These are phyloP conservation scores for Didymella exigua DNA, from an alignment of 2,329 filamentous ascomycete species.

Conservation along the genomic window DNA sequence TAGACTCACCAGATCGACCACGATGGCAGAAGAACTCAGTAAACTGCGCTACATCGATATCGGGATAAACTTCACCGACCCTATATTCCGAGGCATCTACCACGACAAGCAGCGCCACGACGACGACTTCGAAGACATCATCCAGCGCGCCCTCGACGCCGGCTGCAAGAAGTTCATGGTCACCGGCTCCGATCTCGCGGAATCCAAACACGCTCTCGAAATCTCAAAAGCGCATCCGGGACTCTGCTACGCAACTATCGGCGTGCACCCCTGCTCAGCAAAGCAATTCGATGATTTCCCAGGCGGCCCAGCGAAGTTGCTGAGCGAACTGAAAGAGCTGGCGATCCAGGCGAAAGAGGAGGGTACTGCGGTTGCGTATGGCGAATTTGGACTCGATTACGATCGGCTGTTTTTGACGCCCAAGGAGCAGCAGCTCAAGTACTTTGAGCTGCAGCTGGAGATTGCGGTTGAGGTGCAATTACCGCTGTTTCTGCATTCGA, in stretches of 20 bases:
- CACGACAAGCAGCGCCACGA: constrained; percentile 78
- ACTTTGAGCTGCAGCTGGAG: constrained; percentile 82
- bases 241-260: constrained; percentile 85
- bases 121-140: constrained; percentile 74
- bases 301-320: constrained; percentile 60
- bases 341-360: constrained; percentile 63
- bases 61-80: constrained; percentile 94
- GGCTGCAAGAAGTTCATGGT: constrained; percentile 91
- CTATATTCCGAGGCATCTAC: constrained; percentile 84
- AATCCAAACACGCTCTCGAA: constrained; percentile 75
- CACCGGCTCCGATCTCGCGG: constrained; percentile 84
- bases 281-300: constrained; percentile 73
- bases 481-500: constrained; percentile 89
- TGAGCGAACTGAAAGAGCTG: constrained; percentile 67
- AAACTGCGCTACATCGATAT: constrained; percentile 59
- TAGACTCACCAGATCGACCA: neutral
- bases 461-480: constrained; percentile 77
- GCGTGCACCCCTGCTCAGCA: constrained; percentile 90
- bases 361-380: constrained; percentile 77
- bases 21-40: constrained; percentile 18
- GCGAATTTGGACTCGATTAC: constrained; percentile 96
- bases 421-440: constrained; percentile 78
- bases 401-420: constrained; percentile 85
- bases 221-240: constrained; percentile 77
- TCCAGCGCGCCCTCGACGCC: constrained; percentile 76